Percentiles rank a stretch among this genome's conserved stretches.
phyloP scores from a whole-genome alignment of 1,139 yeast genomes.

The Debaryomyces udenii region DNA sequence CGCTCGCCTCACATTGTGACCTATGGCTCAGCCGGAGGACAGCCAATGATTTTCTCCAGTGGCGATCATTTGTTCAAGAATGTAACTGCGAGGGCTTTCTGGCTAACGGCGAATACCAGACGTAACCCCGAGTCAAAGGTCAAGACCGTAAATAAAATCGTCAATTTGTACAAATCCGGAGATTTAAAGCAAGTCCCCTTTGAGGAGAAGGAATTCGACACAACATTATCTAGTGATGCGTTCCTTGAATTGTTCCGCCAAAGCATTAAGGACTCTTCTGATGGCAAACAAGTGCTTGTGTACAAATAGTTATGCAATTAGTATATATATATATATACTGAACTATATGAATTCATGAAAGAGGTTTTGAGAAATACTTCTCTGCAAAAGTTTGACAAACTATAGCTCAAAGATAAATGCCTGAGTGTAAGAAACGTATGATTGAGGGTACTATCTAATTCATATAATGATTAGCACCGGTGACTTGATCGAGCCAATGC shows the following conservation, averaged over 20 bases:
- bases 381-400: background rate
- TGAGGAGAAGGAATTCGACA: conserved; percentile 36
- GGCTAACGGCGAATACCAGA: conserved; percentile 79
- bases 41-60: conserved; percentile 47
- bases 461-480: background rate
- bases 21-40: conserved; percentile 37
- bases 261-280: conserved; percentile 48
- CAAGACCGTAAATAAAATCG: conserved; percentile 57
- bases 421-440: too few relatives aligned
- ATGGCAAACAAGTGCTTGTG: conserved; percentile 40
- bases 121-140: conserved; percentile 61
- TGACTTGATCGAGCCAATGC: conserved; percentile 31
- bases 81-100: conserved; percentile 76
- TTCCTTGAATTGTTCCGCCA: conserved; percentile 47
- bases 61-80: conserved; percentile 63
- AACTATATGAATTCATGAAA: too few relatives aligned
- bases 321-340: background rate
- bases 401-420: too few relatives aligned
- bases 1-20: conserved; percentile 23
- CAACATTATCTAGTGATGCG: conserved; percentile 39
- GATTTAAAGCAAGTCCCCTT: conserved; percentile 58
- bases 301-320: conserved; percentile 17
- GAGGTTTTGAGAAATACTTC: too few relatives aligned
- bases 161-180: conserved; percentile 62
- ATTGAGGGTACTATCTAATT: background rate